Evolutionary conservation across 176 grass and related monocot genomes (phyloP).

Genomic region (Zea mays): DNA sequence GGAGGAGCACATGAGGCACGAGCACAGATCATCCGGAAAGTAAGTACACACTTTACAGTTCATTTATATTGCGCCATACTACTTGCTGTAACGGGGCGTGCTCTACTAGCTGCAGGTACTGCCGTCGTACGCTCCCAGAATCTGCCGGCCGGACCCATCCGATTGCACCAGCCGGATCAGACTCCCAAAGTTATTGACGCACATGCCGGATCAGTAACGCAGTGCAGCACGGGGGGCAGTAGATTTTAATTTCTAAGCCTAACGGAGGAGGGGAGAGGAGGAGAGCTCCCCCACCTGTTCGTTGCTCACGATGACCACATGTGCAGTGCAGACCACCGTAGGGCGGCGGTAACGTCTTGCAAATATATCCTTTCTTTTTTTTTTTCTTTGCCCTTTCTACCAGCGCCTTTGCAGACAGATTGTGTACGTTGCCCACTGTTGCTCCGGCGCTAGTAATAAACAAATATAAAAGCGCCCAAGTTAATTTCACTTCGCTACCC

Average conservation of each 20-base stretch:
- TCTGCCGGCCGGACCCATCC: neutral
- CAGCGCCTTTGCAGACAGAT: conserved; percentile 9
- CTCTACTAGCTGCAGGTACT: neutral
- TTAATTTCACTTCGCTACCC: neutral
- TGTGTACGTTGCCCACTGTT: conserved; percentile 8
- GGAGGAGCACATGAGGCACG: neutral
- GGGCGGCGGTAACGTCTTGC: conserved; percentile 32
- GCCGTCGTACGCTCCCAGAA: conserved; percentile 33
- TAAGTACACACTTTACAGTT: neutral
- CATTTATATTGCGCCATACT: neutral
- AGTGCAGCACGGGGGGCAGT: neutral
- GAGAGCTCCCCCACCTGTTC: neutral
- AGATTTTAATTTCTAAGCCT: neutral
- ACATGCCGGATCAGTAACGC: conserved; percentile 15
- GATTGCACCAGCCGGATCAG: neutral
- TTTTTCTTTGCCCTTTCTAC: neutral
- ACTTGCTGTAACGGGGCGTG: neutral
- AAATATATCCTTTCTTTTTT: neutral
- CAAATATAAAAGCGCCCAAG: neutral
- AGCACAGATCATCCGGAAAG: neutral
- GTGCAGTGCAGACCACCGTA: conserved; percentile 42
- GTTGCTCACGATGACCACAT: conserved; percentile 29
- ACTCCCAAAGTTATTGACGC: neutral
- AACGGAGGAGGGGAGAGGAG: neutral
- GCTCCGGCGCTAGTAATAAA: neutral